These are phyloP conservation scores for Labyrinthula sp. DNA, from an alignment of 352 stramenopile genomes.

Conservation along the genomic window DNA sequence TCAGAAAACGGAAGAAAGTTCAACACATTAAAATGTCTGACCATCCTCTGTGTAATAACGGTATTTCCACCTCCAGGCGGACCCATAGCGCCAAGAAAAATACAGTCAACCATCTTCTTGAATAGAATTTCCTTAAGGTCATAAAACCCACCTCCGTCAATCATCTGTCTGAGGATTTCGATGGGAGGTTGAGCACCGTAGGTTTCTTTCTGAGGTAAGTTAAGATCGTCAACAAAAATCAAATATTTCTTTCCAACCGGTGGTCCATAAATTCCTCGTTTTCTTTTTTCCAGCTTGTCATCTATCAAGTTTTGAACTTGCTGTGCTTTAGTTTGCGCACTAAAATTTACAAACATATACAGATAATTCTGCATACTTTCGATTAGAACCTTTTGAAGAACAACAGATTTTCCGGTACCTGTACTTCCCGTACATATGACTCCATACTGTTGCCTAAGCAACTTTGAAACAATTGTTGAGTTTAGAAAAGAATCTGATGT, in stretches of 20 bases:
- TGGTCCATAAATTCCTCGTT: constrained; percentile 71
- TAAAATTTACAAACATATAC: constrained; percentile 69
- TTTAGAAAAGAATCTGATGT: constrained; percentile 78
- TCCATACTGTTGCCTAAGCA: constrained; percentile 53
- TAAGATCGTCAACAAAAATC: constrained; percentile 79
- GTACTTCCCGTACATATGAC: constrained; percentile 71
- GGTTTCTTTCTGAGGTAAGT: constrained; percentile 80
- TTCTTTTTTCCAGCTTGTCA: constrained; percentile 77
- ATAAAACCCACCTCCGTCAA: constrained; percentile 78
- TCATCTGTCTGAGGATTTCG: constrained; percentile 78
- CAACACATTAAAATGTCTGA: constrained; percentile 77
- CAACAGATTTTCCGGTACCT: constrained; percentile 76
- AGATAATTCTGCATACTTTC: constrained; percentile 61
- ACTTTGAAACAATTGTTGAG: constrained; percentile 58
- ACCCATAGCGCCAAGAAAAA: constrained; percentile 70
- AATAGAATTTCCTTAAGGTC: constrained; percentile 72
- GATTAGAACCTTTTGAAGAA: constrained; percentile 66
- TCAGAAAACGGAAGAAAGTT: constrained; percentile 68
- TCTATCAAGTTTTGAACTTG: constrained; percentile 77
- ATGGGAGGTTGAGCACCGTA: constrained; percentile 81
- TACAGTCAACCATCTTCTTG: constrained; percentile 68
- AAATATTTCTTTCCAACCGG: constrained; percentile 69
- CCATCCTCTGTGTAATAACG: constrained; percentile 64
- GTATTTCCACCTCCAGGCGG: constrained; percentile 71
- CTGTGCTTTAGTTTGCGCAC: constrained; percentile 73